Evolutionary conservation across 345 rosid genomes (phyloP), one percentile per base, ranked within the genome.

Genomic region (Acer campestre): DNA sequence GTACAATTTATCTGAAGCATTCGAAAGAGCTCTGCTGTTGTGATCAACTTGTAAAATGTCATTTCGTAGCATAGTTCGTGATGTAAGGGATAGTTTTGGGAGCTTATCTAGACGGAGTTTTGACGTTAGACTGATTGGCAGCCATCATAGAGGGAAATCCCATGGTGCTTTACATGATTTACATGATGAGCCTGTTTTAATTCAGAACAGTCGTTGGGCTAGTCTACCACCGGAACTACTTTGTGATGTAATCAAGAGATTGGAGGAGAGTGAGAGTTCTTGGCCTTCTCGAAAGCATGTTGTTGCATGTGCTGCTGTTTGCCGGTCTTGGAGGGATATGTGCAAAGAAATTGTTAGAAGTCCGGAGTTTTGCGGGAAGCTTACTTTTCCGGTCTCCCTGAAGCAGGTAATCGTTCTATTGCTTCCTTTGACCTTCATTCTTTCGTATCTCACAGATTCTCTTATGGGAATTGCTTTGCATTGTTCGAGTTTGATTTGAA

Each of bases 21-120:
- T 63, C 11, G 2, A 29, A 67, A 67, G 64, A 63, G 67, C 40
- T 9, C 70, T 59, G 62, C 74, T 46, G 16, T 31, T 44, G 66
- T 67, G 31, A 29, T 25, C 62, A 38, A 42, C 59, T 75, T 75
- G 76, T 69, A 78, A 82, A 38, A 90, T 90, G 94, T 88, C 94
- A 12, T 88, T 90, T 75, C 81, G 92, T 31, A 87, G 89, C 83
- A 90, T 90, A 80, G 87, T 87, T 84, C 94, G 88, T 81, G 92
- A 90, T 77, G 84, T 90, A 78, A 84, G 88, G 77, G 94, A 88
- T 77, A 86, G 92, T 81, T 46, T 90, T 61, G 94, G 94, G 76
- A 90, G 94, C 83, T 85, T 90, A 71, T 90, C 94, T 0, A 88
- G 94, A 73, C 83, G 94, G 72, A 83, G 88, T 73, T 90, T 90